A percentile compares a stretch with the other conserved stretches of the same genome.
Evolutionary conservation across 352 stramenopile species (phyloP).

Genomic region (Phytopythium mirpurense): DNA sequence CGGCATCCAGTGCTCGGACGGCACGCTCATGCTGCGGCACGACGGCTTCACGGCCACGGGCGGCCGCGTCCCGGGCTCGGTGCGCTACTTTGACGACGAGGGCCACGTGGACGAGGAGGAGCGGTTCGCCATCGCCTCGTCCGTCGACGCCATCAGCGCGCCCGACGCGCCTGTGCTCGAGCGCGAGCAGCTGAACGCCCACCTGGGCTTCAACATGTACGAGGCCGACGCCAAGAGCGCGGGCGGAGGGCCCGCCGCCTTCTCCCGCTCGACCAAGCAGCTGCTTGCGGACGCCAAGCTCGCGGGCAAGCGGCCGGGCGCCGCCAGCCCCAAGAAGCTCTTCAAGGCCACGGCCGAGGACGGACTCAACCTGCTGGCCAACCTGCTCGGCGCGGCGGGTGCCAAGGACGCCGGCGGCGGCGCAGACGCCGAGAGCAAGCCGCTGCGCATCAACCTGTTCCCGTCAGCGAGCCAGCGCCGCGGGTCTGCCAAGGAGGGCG

Average conservation of each 20-base stretch:
- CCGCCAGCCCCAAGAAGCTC: slow-evolving; percentile 41
- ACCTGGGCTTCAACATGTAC: slow-evolving; percentile 84
- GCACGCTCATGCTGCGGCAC: slow-evolving; percentile 71
- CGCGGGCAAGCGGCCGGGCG: slow-evolving; percentile 11
- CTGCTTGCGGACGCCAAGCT: slow-evolving; percentile 60
- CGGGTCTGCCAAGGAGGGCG: slow-evolving; percentile 18
- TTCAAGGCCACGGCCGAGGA: slow-evolving; percentile 77
- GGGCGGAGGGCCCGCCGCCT: slow-evolving; percentile 9
- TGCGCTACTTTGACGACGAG: slow-evolving; percentile 67
- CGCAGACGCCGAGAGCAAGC: slow-evolving; percentile 41
- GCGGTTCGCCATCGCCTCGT: slow-evolving; percentile 52
- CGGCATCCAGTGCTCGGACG: slow-evolving; percentile 79
- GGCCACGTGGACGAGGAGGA: slow-evolving; percentile 60
- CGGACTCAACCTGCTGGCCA: slow-evolving; percentile 82
- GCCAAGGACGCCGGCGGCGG: slow-evolving; percentile 23
- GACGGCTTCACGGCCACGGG: slow-evolving; percentile 70
- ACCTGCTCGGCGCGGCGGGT: slow-evolving; percentile 60
- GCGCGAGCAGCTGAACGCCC: slow-evolving; percentile 46
- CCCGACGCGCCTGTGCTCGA: slow-evolving; percentile 52
- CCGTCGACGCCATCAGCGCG: slow-evolving; percentile 40
- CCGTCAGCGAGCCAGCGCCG: slow-evolving; percentile 30
- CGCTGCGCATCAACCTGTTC: slow-evolving; percentile 79
- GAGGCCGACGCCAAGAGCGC: slow-evolving; percentile 61
- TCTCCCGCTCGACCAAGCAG: slow-evolving; percentile 43
- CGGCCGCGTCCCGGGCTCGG: slow-evolving; percentile 55